These are phyloP conservation scores for Coemansia biformis DNA, from an alignment of 192 early-diverging fungal genomes.

Conservation along the genomic window DNA sequence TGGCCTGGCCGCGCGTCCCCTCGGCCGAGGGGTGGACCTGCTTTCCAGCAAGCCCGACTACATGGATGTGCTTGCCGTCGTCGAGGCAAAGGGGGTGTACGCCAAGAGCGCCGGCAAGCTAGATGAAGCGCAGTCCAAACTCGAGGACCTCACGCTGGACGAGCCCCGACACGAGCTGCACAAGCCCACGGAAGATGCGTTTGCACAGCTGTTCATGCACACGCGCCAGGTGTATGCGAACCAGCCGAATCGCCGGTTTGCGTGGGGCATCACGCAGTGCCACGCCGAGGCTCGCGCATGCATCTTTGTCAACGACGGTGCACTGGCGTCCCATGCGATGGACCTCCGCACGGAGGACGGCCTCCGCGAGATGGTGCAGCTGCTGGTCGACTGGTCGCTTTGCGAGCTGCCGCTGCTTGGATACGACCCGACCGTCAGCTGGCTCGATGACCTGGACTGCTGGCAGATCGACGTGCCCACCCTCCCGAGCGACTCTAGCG, in stretches of 20 bases:
- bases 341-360: constrained; percentile 1
- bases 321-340: not conserved
- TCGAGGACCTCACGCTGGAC: not conserved
- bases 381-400: constrained; percentile 15
- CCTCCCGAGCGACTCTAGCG: not conserved
- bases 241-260: constrained; percentile 9
- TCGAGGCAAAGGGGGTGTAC: not conserved
- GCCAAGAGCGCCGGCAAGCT: too few species aligned
- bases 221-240: constrained; percentile 1
- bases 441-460: not conserved
- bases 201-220: constrained; percentile 5
- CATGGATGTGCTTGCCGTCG: not conserved
- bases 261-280: constrained; percentile 6
- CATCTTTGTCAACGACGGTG: constrained; percentile 4
- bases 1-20: not conserved
- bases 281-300: not conserved
- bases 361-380: not conserved
- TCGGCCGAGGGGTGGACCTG: too few species aligned
- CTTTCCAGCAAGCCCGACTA: not conserved
- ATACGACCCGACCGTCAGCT: constrained; percentile 5
- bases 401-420: constrained; percentile 5
- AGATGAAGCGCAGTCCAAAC: not conserved
- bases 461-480: not conserved
- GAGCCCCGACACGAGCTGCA: not conserved
- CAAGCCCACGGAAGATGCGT: not conserved